Percentiles rank a stretch among this genome's conserved stretches.
phyloP scores from a whole-genome alignment of 257 asterid species.

The Cynanchum wilfordii region DNA sequence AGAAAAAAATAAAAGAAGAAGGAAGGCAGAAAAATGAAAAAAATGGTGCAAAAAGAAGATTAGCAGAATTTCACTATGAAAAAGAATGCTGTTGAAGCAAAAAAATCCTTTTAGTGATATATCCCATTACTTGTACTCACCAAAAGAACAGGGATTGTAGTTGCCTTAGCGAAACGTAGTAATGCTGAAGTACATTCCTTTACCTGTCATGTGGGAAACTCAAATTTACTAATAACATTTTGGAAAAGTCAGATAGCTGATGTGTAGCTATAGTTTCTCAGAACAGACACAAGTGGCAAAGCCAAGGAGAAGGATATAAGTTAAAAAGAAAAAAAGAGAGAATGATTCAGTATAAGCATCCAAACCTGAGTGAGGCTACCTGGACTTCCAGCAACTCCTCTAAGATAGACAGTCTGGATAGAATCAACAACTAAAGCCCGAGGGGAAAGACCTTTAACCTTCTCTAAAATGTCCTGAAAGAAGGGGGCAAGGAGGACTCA shows the following conservation, averaged over 20 bases:
- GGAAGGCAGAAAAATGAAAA: not conserved
- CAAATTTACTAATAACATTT: conserved; percentile 7
- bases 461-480: conserved; percentile 80
- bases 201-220: conserved; percentile 44
- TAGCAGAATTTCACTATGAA: not conserved
- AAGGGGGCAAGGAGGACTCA: not conserved
- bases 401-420: conserved; percentile 85
- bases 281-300: not conserved
- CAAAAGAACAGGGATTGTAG: conserved; percentile 78
- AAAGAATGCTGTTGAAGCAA: not conserved
- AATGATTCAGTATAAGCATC: not conserved
- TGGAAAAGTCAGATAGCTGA: conserved; percentile 9
- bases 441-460: conserved; percentile 60
- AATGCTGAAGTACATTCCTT: conserved; percentile 91
- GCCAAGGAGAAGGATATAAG: not conserved
- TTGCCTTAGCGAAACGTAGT: conserved; percentile 84
- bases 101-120: not conserved
- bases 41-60: not conserved
- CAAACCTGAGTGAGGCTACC: conserved; percentile 75
- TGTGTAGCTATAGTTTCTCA: not conserved
- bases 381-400: conserved; percentile 77
- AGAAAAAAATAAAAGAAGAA: not conserved
- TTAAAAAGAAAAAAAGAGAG: not conserved
- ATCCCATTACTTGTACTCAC: conserved; percentile 34
- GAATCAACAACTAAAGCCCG: conserved; percentile 75